These are phyloP conservation scores for Yamadazyma epiphylla DNA, from an alignment of 1,139 yeast species.

Conservation along the genomic window DNA sequence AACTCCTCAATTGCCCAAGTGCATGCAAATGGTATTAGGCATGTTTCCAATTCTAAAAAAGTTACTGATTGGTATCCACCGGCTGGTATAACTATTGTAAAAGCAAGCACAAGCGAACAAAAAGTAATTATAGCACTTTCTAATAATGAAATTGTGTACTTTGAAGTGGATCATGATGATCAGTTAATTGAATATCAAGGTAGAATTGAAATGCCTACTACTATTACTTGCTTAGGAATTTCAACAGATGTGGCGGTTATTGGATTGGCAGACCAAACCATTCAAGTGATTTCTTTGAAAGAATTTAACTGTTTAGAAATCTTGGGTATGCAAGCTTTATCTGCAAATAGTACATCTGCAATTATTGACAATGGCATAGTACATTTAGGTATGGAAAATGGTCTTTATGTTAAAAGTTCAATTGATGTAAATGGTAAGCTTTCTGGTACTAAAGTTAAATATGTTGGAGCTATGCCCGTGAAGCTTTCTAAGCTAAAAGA, in stretches of 20 bases:
- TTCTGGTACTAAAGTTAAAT: slow-evolving; percentile 66
- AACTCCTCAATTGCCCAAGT: slow-evolving; percentile 63
- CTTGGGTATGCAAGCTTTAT: slow-evolving; percentile 63
- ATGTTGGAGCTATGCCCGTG: slow-evolving; percentile 67
- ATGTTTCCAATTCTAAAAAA: slow-evolving; percentile 32
- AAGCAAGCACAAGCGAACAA: slow-evolving; percentile 58
- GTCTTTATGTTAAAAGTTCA: slow-evolving; percentile 64
- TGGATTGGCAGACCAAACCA: slow-evolving; percentile 68
- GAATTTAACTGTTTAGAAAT: slow-evolving; percentile 60
- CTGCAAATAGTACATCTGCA: slow-evolving; percentile 54
- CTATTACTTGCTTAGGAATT: slow-evolving; percentile 52
- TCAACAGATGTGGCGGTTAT: slow-evolving; percentile 52
- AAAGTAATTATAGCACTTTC: slow-evolving; percentile 74
- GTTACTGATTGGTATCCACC: slow-evolving; percentile 81
- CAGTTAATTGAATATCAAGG: slow-evolving; percentile 69
- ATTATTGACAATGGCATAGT: slow-evolving; percentile 35
- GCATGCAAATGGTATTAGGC: slow-evolving; percentile 69
- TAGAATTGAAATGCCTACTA: slow-evolving; percentile 53
- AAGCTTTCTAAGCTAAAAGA: slow-evolving; percentile 31
- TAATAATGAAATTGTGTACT: slow-evolving; percentile 73
- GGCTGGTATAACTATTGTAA: slow-evolving; percentile 61
- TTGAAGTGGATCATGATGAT: slow-evolving; percentile 69
- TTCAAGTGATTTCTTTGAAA: slow-evolving; percentile 66
- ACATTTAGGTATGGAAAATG: slow-evolving; percentile 81
- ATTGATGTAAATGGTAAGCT: slow-evolving; percentile 56